These are phyloP conservation scores for Hypoxylon sp. DNA, from an alignment of 2,329 filamentous ascomycete species.

Conservation along the genomic window DNA sequence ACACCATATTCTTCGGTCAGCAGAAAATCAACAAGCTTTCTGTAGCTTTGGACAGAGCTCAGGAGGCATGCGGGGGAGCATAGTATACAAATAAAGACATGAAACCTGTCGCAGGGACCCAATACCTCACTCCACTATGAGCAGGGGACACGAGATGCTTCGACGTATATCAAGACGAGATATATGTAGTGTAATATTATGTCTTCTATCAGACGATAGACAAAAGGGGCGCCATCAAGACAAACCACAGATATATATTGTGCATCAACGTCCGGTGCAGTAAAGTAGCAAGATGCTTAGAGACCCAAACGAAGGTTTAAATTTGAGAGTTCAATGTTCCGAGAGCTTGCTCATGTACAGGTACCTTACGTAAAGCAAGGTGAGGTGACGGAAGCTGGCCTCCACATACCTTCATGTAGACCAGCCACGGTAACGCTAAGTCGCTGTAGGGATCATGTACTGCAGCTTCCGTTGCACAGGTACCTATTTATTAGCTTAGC, in stretches of 20 bases:
- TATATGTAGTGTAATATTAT: constrained; percentile 30
- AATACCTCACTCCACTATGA: constrained; percentile 36
- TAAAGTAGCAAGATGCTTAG: background rate
- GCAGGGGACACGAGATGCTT: constrained; percentile 28
- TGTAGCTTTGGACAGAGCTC: constrained; percentile 22
- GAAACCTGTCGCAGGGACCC: constrained; percentile 36
- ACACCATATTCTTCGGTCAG: constrained; percentile 13
- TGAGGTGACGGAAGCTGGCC: constrained; percentile 25
- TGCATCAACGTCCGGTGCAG: constrained; percentile 17
- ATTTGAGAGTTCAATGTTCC: background rate
- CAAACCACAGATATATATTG: constrained; percentile 13
- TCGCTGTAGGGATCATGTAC: background rate
- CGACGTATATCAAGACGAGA: constrained; percentile 26
- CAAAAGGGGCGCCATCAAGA: constrained; percentile 34
- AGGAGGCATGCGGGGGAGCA: constrained; percentile 5
- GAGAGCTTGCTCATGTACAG: constrained; percentile 9
- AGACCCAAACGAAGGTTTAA: background rate
- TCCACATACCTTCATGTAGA: too few relatives aligned
- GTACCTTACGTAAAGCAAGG: constrained; percentile 8
- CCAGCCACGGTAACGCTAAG: background rate
- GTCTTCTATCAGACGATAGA: constrained; percentile 32
- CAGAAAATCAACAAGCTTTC: background rate
- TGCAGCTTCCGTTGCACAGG: constrained; percentile 1
- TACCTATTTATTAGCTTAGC: constrained; percentile 21
- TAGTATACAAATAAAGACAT: constrained; percentile 23